Evolutionary conservation across 2,329 filamentous ascomycete genomes (phyloP).

Genomic region (Macroventuria anomochaeta): DNA sequence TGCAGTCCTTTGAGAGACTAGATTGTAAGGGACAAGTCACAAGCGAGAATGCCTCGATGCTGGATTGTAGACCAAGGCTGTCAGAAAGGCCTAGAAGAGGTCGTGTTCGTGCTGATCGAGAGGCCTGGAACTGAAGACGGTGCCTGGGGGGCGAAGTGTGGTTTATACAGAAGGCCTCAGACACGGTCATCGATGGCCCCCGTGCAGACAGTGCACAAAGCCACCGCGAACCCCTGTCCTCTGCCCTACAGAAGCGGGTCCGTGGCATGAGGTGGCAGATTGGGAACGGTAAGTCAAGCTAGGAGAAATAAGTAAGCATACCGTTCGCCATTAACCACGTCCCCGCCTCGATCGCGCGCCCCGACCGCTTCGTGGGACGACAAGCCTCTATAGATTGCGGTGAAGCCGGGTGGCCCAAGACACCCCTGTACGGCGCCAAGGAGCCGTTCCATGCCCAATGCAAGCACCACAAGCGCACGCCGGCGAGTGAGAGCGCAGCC

Average conservation of each 20-base stretch:
- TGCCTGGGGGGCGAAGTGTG: constrained; percentile 45
- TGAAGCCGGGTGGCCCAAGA: constrained; percentile 33
- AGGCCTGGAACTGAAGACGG: constrained; percentile 39
- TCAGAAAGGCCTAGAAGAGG: constrained; percentile 28
- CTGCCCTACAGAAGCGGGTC: constrained; percentile 43
- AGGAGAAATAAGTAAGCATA: constrained; percentile 46
- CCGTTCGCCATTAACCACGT: constrained; percentile 37
- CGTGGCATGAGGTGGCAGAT: constrained; percentile 45
- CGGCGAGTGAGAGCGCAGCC: constrained; percentile 31
- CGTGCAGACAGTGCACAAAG: constrained; percentile 40
- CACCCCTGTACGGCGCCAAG: constrained; percentile 33
- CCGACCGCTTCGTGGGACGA: constrained; percentile 44
- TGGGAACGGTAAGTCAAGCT: constrained; percentile 45
- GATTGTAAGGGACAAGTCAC: constrained; percentile 35
- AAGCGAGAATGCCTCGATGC: constrained; percentile 22
- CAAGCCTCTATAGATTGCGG: constrained; percentile 41
- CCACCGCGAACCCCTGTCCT: constrained; percentile 41
- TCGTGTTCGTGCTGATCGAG: constrained; percentile 39
- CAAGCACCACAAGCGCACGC: constrained; percentile 22
- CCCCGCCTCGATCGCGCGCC: constrained; percentile 50
- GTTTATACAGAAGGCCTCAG: constrained; percentile 46
- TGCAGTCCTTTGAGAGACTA: constrained; percentile 33
- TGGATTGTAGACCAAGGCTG: constrained; percentile 19
- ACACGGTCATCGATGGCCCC: constrained; percentile 36
- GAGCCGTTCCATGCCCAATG: constrained; percentile 31